Evolutionary conservation across 1,139 yeast species (phyloP).

Genomic region (Yamadazyma atmosphaerica): DNA sequence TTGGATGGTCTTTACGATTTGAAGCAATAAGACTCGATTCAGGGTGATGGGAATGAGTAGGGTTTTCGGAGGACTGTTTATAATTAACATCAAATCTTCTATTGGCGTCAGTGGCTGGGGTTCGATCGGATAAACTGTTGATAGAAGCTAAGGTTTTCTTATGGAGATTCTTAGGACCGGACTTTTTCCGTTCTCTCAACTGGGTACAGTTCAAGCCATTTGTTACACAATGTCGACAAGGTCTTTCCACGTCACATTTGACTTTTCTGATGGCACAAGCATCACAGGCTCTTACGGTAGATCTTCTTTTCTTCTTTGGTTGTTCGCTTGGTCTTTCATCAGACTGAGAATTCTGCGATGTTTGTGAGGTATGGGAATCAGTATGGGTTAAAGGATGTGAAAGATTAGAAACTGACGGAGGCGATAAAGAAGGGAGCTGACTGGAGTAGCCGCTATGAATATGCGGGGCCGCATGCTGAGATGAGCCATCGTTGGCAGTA

Average conservation of each 20-base stretch:
- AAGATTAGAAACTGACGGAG: background rate
- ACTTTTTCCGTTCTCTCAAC: slow-evolving; percentile 38
- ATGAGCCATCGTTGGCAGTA: too few species aligned
- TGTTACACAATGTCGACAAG: slow-evolving; percentile 40
- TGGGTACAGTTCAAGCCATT: slow-evolving; percentile 40
- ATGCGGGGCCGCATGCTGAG: too few species aligned
- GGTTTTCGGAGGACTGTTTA: too few species aligned
- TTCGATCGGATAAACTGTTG: slow-evolving; percentile 22
- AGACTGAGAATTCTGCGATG: background rate
- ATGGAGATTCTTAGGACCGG: slow-evolving; percentile 45
- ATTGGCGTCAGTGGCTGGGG: slow-evolving; percentile 11
- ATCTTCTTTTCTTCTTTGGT: slow-evolving; percentile 22
- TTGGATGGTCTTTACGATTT: slow-evolving; percentile 17
- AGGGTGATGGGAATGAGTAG: slow-evolving; percentile 5
- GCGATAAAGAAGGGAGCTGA: background rate
- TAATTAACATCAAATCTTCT: slow-evolving; percentile 12
- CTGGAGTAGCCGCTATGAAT: background rate
- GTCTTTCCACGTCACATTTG: slow-evolving; percentile 39
- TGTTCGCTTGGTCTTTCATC: slow-evolving; percentile 8
- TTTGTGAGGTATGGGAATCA: background rate
- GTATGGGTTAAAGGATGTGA: background rate
- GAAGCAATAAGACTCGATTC: slow-evolving; percentile 15
- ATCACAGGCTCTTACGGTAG: slow-evolving; percentile 39
- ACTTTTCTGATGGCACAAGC: slow-evolving; percentile 48
- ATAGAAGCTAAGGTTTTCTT: slow-evolving; percentile 39